phyloP scores from a whole-genome alignment of 2,329 filamentous ascomycete genomes.

The Fusarium anguioides region DNA sequence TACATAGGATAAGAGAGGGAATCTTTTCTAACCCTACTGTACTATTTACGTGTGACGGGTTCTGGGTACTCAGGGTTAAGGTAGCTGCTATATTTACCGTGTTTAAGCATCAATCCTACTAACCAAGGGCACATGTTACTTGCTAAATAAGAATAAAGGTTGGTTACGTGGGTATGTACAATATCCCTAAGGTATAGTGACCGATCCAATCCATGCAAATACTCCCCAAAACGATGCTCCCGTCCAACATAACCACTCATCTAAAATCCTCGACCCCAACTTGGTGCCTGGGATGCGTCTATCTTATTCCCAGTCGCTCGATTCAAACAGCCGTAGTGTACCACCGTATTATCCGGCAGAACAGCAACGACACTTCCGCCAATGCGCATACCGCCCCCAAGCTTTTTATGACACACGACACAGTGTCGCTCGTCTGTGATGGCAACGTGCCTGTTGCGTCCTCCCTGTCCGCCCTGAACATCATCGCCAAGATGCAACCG shows the following conservation, averaged over 20 bases:
- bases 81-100: too few relatives aligned
- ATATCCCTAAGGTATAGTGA: not conserved
- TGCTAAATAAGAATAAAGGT: too few relatives aligned
- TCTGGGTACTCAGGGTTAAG: too few relatives aligned
- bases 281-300: conserved; percentile 48
- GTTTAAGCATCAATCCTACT: too few relatives aligned
- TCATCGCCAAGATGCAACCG: conserved; percentile 78
- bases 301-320: conserved; percentile 55
- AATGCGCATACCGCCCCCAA: conserved; percentile 85
- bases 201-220: conserved; percentile 40
- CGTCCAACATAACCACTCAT: conserved; percentile 21
- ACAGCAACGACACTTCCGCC: conserved; percentile 93
- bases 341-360: conserved; percentile 82
- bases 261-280: conserved; percentile 54
- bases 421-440: conserved; percentile 91
- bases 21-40: too few relatives aligned
- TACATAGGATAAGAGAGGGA: too few relatives aligned
- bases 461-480: conserved; percentile 61
- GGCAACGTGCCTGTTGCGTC: conserved; percentile 74
- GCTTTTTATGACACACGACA: conserved; percentile 90
- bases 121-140: too few relatives aligned
- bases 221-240: conserved; percentile 30
- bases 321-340: conserved; percentile 83
- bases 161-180: too few relatives aligned
- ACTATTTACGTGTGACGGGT: too few relatives aligned